phyloP scores from a whole-genome alignment of 257 asterid species.

The Hygrophila difformis region DNA sequence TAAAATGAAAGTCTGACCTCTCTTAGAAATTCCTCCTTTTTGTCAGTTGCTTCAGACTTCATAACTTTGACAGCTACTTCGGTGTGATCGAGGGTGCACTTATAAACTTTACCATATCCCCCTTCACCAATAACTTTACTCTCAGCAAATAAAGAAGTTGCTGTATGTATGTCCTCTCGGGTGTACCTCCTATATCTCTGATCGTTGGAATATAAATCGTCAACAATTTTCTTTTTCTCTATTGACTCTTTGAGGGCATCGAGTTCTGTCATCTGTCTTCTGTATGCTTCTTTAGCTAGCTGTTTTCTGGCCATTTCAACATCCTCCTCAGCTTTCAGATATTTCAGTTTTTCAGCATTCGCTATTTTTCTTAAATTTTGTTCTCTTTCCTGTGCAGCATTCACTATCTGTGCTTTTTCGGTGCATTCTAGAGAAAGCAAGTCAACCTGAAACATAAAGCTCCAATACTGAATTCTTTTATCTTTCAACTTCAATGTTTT shows the following conservation, averaged over 20 bases:
- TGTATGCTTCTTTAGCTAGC: conserved; percentile 54
- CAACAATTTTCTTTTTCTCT: conserved; percentile 53
- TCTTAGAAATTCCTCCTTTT: conserved; percentile 66
- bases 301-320: conserved; percentile 48
- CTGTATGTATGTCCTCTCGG: conserved; percentile 48
- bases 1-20: conserved; percentile 42
- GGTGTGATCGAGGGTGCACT: conserved; percentile 67
- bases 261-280: conserved; percentile 66
- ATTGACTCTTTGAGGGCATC: conserved; percentile 42
- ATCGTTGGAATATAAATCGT: conserved; percentile 53
- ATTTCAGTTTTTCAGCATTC: conserved; percentile 51
- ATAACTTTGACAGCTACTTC: conserved; percentile 77
- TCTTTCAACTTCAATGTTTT: neutral
- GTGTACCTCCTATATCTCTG: conserved; percentile 71
- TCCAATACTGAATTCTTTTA: conserved; percentile 9
- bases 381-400: conserved; percentile 68
- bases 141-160: conserved; percentile 53
- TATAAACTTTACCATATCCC: conserved; percentile 80
- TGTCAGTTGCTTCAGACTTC: conserved; percentile 42
- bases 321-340: conserved; percentile 71
- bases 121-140: conserved; percentile 69
- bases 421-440: conserved; percentile 62
- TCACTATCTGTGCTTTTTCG: conserved; percentile 57
- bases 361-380: conserved; percentile 51
- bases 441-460: conserved; percentile 42